These are phyloP conservation scores for Alternaria hordeiaustralica DNA, from an alignment of 2,329 filamentous ascomycete species.

Conservation along the genomic window DNA sequence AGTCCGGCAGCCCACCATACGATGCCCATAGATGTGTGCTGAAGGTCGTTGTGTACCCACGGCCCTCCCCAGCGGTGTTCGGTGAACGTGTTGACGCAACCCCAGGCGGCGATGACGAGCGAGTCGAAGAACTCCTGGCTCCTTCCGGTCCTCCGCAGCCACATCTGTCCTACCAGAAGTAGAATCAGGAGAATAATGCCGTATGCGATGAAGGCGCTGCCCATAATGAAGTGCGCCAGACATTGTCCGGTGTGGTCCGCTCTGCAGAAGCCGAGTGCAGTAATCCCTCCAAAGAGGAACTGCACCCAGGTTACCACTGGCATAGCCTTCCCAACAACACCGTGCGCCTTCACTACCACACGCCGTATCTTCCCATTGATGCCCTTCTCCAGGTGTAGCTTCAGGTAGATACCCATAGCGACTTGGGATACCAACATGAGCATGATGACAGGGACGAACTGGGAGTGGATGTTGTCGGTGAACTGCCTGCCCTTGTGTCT, in stretches of 20 bases:
- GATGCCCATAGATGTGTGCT: slow-evolving; percentile 99
- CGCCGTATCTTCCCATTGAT: slow-evolving; percentile 79
- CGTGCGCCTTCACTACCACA: slow-evolving; percentile 74
- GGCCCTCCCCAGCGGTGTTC: slow-evolving; percentile 90
- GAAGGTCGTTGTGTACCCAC: slow-evolving; percentile 93
- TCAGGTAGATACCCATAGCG: slow-evolving; percentile 82
- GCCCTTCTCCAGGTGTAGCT: slow-evolving; percentile 84
- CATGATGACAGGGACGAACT: slow-evolving; percentile 82
- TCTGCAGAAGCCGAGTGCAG: slow-evolving; percentile 88
- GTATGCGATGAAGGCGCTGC: slow-evolving; percentile 93
- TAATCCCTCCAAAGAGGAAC: slow-evolving; percentile 96
- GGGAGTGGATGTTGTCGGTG: slow-evolving; percentile 70
- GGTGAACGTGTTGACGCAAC: slow-evolving; percentile 96
- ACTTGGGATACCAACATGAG: slow-evolving; percentile 79
- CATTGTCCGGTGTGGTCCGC: slow-evolving; percentile 92
- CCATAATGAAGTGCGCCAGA: slow-evolving; percentile 98
- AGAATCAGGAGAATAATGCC: slow-evolving; percentile 86
- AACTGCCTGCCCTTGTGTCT: slow-evolving; percentile 90
- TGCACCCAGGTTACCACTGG: slow-evolving; percentile 89
- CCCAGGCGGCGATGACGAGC: slow-evolving; percentile 89
- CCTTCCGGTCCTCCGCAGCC: slow-evolving; percentile 80
- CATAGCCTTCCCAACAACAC: slow-evolving; percentile 83
- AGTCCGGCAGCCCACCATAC: slow-evolving; percentile 97
- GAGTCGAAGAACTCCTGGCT: slow-evolving; percentile 98
- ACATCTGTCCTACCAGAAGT: slow-evolving; percentile 85